Evolutionary conservation across 2,329 filamentous ascomycete species (phyloP).

Genomic region (Clonostachys rhizophaga): DNA sequence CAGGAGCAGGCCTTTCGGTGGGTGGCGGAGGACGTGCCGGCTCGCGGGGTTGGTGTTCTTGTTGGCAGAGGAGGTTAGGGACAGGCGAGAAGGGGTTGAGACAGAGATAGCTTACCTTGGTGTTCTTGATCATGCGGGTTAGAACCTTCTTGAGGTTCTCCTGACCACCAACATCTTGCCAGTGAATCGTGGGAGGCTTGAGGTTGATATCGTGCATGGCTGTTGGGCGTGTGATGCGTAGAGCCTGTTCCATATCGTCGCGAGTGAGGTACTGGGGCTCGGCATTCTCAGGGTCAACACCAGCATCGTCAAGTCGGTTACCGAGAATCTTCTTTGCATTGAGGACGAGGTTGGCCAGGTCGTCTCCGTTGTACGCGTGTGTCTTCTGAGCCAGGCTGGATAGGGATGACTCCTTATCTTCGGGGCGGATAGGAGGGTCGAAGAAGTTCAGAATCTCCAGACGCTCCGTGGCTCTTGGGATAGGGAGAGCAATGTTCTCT

Average conservation of each 20-base stretch:
- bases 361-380: slow-evolving; percentile 80
- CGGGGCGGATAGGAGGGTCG: slow-evolving; percentile 37
- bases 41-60: slow-evolving; percentile 22
- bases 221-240: slow-evolving; percentile 68
- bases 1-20: slow-evolving; percentile 78
- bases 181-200: slow-evolving; percentile 79
- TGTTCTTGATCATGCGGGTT: slow-evolving; percentile 40
- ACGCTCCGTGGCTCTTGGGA: slow-evolving; percentile 68
- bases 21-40: slow-evolving; percentile 37
- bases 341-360: slow-evolving; percentile 61
- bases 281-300: slow-evolving; percentile 6
- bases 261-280: slow-evolving; percentile 18
- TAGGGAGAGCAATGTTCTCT: slow-evolving; percentile 66
- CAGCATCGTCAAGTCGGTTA: slow-evolving; percentile 12
- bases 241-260: slow-evolving; percentile 59
- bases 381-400: slow-evolving; percentile 66
- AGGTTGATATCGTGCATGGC: slow-evolving; percentile 88
- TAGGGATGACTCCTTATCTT: slow-evolving; percentile 46
- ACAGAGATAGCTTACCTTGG: slow-evolving; percentile 16
- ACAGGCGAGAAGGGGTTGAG: neutral
- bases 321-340: slow-evolving; percentile 20
- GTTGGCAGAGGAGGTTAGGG: neutral
- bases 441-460: slow-evolving; percentile 69
- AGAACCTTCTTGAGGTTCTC: slow-evolving; percentile 65
- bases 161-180: slow-evolving; percentile 86